Evolutionary conservation across 371 early-diverging fungal species (phyloP).

Genomic region (Mucor mucedo): DNA sequence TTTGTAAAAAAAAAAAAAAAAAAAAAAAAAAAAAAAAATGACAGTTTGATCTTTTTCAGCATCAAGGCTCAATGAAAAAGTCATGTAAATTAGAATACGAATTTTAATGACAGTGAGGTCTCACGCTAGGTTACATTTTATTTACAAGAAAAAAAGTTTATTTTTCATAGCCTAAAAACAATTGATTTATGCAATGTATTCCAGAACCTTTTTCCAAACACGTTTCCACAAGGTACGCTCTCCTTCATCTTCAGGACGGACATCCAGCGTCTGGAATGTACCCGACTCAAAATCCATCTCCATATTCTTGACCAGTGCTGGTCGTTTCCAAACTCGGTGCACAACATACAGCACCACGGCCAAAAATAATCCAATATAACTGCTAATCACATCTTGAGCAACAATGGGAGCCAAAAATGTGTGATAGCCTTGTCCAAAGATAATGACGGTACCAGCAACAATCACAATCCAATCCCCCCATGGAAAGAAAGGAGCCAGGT

Average conservation of each 20-base stretch:
- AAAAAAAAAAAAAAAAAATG: too few relatives aligned
- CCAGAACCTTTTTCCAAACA: conserved; percentile 24
- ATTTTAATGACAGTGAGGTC: too few relatives aligned
- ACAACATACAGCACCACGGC: conserved; percentile 56
- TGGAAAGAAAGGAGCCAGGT: conserved; percentile 73
- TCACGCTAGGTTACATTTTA: too few relatives aligned
- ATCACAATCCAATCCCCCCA: conserved; percentile 71
- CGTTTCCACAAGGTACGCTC: conserved; percentile 29
- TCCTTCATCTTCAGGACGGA: conserved; percentile 29
- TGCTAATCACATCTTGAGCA: conserved; percentile 46
- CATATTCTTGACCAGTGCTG: conserved; percentile 34
- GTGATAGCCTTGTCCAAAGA: conserved; percentile 70
- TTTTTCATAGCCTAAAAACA: too few relatives aligned
- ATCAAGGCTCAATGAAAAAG: too few relatives aligned
- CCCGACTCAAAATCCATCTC: conserved; percentile 57
- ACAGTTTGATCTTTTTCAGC: too few relatives aligned
- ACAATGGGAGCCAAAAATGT: conserved; percentile 53
- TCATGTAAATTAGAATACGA: too few relatives aligned
- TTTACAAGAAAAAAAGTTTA: too few relatives aligned
- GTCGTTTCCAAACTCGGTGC: conserved; percentile 52
- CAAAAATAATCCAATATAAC: conserved; percentile 60
- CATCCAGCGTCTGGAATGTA: conserved; percentile 29
- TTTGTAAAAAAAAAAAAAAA: too few relatives aligned
- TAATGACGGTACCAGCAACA: conserved; percentile 61
- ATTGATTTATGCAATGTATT: conserved; percentile 32